Conservation (phyloP, 1,139 yeast species). For the Suhomyces wounanorum region DNA sequence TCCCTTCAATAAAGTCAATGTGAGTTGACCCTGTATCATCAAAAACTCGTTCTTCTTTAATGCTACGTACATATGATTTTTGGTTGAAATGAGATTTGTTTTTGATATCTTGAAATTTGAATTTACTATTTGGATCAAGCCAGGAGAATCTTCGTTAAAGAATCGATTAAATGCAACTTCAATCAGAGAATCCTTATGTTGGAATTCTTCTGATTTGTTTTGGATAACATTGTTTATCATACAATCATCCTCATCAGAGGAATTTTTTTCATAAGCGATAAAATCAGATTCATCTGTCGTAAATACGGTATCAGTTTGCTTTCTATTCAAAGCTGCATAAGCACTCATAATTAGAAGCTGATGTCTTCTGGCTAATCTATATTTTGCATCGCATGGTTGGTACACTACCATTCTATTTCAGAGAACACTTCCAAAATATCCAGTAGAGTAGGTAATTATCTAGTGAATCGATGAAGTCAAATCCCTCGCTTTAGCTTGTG, state of each 20-base stretch:
- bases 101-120: constrained; percentile 38
- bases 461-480: too few species aligned
- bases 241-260: constrained; percentile 28
- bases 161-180: background rate
- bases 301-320: constrained; percentile 16
- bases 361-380: background rate
- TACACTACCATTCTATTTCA: too few species aligned
- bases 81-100: constrained; percentile 37
- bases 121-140: background rate
- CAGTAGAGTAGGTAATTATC: too few species aligned
- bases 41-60: constrained; percentile 50
- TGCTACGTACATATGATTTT: constrained; percentile 40
- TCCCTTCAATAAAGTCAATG: constrained; percentile 58
- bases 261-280: constrained; percentile 25
- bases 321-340: constrained; percentile 48
- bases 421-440: too few species aligned
- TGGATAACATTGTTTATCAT: constrained; percentile 2
- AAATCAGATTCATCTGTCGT: constrained; percentile 20
- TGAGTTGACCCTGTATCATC: constrained; percentile 60
- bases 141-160: constrained; percentile 2
- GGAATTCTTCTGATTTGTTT: background rate
- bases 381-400: background rate
- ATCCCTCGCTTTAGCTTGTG: too few species aligned
- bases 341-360: constrained; percentile 45
- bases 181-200: background rate